These are phyloP conservation scores for Pythium aristosporum DNA, from an alignment of 352 stramenopile species.

Conservation along the genomic window DNA sequence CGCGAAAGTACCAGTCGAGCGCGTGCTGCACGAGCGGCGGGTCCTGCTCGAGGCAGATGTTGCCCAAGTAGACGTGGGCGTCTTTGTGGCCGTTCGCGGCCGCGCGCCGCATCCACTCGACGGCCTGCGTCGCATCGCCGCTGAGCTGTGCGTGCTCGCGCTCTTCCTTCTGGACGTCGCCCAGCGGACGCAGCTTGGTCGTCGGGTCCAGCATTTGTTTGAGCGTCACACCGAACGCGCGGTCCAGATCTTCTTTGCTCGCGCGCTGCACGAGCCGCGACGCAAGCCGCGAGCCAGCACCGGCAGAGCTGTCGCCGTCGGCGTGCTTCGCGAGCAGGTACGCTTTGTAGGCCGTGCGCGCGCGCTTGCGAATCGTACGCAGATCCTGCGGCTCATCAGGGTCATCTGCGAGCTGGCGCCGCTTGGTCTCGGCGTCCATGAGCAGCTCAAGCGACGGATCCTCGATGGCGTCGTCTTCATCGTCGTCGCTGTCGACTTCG, in stretches of 20 bases:
- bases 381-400: constrained; percentile 57
- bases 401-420: constrained; percentile 43
- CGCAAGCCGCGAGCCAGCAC: constrained; percentile 11
- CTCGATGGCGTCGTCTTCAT: constrained; percentile 10
- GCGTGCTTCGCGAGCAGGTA: constrained; percentile 54
- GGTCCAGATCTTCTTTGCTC: constrained; percentile 57
- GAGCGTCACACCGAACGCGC: constrained; percentile 70
- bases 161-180: constrained; percentile 27
- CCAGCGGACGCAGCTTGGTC: constrained; percentile 47
- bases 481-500: constrained; percentile 35
- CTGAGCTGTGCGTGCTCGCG: constrained; percentile 29
- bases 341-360: constrained; percentile 72
- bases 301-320: constrained; percentile 14
- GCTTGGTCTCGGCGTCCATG: constrained; percentile 64
- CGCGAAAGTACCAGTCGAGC: constrained; percentile 71
- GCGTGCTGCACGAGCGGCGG: constrained; percentile 69
- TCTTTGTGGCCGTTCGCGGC: constrained; percentile 74
- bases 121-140: constrained; percentile 56
- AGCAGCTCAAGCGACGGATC: constrained; percentile 39
- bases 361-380: constrained; percentile 76
- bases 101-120: constrained; percentile 81
- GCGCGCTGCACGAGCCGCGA: constrained; percentile 54
- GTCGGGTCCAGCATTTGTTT: constrained; percentile 67
- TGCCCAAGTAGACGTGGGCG: constrained; percentile 79
- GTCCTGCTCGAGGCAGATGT: constrained; percentile 77